Conservation (phyloP, 2,329 filamentous ascomycete species). For the Blastomyces silverae region DNA sequence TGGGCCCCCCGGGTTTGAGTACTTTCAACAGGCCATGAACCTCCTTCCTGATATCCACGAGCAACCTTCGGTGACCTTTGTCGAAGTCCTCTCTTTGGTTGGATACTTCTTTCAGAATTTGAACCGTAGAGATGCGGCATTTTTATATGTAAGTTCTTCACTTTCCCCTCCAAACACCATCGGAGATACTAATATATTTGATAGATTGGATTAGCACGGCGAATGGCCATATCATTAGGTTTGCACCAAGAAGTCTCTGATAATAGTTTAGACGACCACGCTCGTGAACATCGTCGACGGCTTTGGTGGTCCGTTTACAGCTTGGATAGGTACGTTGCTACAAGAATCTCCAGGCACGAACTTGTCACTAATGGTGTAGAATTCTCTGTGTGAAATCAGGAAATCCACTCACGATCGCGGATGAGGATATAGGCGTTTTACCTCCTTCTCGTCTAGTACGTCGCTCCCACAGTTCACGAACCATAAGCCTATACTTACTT, state of each 20-base stretch:
- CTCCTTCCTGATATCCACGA: conserved; percentile 52
- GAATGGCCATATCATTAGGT: conserved; percentile 53
- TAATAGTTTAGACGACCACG: conserved; percentile 35
- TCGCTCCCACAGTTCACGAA: conserved; percentile 8
- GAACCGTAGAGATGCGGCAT: conserved; percentile 50
- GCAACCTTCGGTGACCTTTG: conserved; percentile 49
- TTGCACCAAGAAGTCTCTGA: conserved; percentile 49
- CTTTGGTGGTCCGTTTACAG: conserved; percentile 55
- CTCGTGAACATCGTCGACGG: conserved; percentile 46
- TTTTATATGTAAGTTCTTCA: conserved; percentile 40
- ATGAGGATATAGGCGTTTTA: conserved; percentile 48
- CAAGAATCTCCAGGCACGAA: no score
- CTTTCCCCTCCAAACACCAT: neutral
- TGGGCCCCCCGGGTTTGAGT: conserved; percentile 51
- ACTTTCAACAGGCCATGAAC: conserved; percentile 48
- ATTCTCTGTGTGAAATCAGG: conserved; percentile 51
- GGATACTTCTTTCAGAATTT: conserved; percentile 55
- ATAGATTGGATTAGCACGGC: conserved; percentile 47
- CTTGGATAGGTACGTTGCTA: conserved; percentile 39
- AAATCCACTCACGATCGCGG: conserved; percentile 50
- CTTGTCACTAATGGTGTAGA: conserved; percentile 19
- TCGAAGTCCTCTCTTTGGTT: conserved; percentile 50
- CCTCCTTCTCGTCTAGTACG: conserved; percentile 31
- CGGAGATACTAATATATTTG: conserved; percentile 15
- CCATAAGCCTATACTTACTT: conserved; percentile 19